phyloP scores from a whole-genome alignment of 106 monocot species.

The Allium cepa region DNA sequence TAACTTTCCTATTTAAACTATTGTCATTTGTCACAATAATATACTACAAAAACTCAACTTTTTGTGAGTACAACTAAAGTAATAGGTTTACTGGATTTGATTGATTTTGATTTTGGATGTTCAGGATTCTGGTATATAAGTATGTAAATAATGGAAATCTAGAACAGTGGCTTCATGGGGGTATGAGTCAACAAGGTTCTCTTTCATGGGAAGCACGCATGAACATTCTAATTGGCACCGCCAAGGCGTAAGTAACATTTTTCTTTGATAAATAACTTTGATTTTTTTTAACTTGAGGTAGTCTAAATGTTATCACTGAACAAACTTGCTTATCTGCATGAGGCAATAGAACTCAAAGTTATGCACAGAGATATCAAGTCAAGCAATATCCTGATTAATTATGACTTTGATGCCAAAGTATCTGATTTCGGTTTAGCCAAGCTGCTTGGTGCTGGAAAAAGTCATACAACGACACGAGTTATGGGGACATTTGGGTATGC shows the following conservation, averaged over 20 bases:
- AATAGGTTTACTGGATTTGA: background rate
- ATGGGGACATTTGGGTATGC: conserved; percentile 73
- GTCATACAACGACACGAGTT: conserved; percentile 58
- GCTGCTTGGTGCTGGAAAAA: conserved; percentile 64
- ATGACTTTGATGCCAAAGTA: conserved; percentile 54
- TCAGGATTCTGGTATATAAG: conserved; percentile 93
- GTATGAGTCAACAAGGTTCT: conserved; percentile 59
- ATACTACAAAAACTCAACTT: background rate
- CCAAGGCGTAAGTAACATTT: conserved; percentile 68
- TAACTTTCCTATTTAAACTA: conserved; percentile 5
- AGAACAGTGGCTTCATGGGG: conserved; percentile 98
- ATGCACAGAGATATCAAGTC: conserved; percentile 71
- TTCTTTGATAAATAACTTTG: no score
- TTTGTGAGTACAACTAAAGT: background rate
- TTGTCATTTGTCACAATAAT: background rate
- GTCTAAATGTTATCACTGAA: background rate
- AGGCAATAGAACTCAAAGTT: conserved; percentile 69
- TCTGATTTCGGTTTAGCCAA: conserved; percentile 78
- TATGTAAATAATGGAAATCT: conserved; percentile 92
- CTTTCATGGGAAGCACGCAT: conserved; percentile 93
- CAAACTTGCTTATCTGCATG: conserved; percentile 68
- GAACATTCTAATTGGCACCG: conserved; percentile 83
- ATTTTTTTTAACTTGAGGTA: background rate
- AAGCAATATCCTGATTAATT: conserved; percentile 64
- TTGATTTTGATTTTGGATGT: background rate